Conservation (phyloP, 257 asterid genomes). For the Ligustrum vulgare region DNA sequence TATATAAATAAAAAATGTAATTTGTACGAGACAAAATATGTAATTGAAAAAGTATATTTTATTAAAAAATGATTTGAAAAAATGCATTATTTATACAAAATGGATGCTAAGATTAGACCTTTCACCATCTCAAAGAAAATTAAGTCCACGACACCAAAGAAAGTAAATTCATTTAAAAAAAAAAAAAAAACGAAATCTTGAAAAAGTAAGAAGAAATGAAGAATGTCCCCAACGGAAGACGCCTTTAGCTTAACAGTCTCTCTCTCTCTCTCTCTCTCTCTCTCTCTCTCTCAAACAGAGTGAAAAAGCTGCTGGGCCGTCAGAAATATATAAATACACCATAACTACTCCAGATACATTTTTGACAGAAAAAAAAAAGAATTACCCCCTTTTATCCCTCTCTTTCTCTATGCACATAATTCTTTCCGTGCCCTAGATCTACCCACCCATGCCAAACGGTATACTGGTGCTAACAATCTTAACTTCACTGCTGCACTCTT, state of each 20-base stretch:
- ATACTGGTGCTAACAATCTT: conserved; percentile 23
- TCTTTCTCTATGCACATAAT: conserved; percentile 12
- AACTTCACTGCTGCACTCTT: conserved; percentile 26
- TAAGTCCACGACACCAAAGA: too few relatives aligned
- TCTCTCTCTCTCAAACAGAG: conserved; percentile 12
- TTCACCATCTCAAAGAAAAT: too few relatives aligned
- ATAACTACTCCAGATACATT: conserved; percentile 25
- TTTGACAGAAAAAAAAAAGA: conserved; percentile 23
- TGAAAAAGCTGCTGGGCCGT: conserved; percentile 33
- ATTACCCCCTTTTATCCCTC: conserved; percentile 30
- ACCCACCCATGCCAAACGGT: conserved; percentile 37
- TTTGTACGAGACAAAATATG: too few relatives aligned
- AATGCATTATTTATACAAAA: too few relatives aligned
- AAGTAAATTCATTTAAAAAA: too few relatives aligned
- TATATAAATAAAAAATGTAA: too few relatives aligned
- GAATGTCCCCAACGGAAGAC: conserved; percentile 29
- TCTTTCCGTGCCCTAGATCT: conserved; percentile 76
- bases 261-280: conserved; percentile 23
- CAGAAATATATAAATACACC: conserved; percentile 31
- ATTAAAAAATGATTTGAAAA: too few relatives aligned
- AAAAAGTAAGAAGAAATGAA: too few relatives aligned
- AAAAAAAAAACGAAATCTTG: too few relatives aligned
- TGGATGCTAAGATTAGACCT: too few relatives aligned
- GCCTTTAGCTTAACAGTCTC: conserved; percentile 27
- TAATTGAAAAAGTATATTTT: too few relatives aligned